phyloP scores from a whole-genome alignment of 2,329 filamentous ascomycete genomes.

The Fusarium sp. region DNA sequence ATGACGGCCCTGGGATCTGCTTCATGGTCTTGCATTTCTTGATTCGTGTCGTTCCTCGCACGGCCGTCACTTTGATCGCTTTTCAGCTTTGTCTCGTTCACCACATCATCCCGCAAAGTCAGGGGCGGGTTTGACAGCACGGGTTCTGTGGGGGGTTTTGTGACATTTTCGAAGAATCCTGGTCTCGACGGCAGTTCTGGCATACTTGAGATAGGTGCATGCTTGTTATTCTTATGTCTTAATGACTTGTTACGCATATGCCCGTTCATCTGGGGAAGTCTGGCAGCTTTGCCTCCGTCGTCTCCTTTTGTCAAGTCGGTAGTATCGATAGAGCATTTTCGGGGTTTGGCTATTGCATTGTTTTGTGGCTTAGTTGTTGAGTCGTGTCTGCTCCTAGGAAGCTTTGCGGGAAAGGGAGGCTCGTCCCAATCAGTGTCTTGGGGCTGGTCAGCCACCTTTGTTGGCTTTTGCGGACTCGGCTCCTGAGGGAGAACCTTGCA shows the following conservation, averaged over 20 bases:
- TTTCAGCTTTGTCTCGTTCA: slow-evolving; percentile 33
- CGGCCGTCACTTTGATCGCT: slow-evolving; percentile 21
- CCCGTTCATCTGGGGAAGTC: slow-evolving; percentile 47
- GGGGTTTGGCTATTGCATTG: slow-evolving; percentile 44
- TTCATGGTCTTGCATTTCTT: neutral
- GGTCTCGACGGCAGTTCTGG: slow-evolving; percentile 52
- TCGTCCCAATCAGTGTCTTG: slow-evolving; percentile 10
- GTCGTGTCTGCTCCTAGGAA: slow-evolving; percentile 19
- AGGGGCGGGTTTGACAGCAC: slow-evolving; percentile 1
- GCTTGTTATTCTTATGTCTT: slow-evolving; percentile 46
- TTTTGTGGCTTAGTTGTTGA: slow-evolving; percentile 24
- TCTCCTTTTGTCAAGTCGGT: slow-evolving; percentile 39
- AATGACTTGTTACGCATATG: slow-evolving; percentile 52
- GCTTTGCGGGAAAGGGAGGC: neutral
- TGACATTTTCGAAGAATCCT: slow-evolving; percentile 54
- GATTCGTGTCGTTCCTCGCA: slow-evolving; percentile 39
- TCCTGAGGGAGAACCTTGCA: neutral
- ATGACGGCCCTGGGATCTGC: neutral
- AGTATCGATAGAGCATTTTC: slow-evolving; percentile 49
- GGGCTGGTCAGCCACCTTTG: neutral
- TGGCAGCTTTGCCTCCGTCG: slow-evolving; percentile 48
- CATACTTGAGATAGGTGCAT: slow-evolving; percentile 45
- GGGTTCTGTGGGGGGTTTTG: slow-evolving; percentile 39
- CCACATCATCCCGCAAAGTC: neutral
- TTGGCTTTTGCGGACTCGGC: neutral